Base-by-base conservation (phyloP, 495 filamentous ascomycete genomes). In the Tuber microsphaerosporum region DNA sequence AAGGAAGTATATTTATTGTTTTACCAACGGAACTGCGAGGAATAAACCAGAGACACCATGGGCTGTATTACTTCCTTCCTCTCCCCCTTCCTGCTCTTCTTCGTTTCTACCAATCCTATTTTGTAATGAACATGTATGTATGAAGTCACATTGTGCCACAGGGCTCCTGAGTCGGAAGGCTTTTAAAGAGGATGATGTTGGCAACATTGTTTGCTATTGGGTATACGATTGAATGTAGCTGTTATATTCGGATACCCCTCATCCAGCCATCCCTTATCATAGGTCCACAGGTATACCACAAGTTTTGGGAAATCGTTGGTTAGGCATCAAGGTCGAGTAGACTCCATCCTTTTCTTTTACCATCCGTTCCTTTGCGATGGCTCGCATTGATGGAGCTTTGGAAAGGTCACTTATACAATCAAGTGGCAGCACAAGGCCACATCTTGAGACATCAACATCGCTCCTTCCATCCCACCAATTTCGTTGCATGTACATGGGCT, bases 1-100 rank as follows among this genome's bases (percentile, higher is more conserved):
- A 91, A 90, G 78, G 95, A 97, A 83, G 94, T 97, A 0, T 99
- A 98, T 83, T 84, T 99, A 79, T 85, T 99, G 41, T 99, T 99
- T 83, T 99, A 99, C 82, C 94, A 97, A 74, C 70, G 75, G 43
- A 72, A 80, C 26, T 65, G 71, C 19, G 44, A 76, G 8, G 77
- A 80, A 45, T 79, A 34, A 19, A 65, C 14, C 34, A 65, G 74
- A 34, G 56, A 14, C 14, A 34, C 5, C 31, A 34, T 16, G 56
- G 26, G 26, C 31, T 65, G 31, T 34, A 65, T 65, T 65, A 65
- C 2, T 26, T 6, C 56, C 56, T 34, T n/a, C 56, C 31, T 8
- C 26, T 19, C 16, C 26, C 14, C 22, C 48, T 56, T 1, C 4
- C 26, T 5, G 1, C 17, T 48, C 19, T 20, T 20, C 45, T n/a